Conservation (phyloP, 2,329 filamentous ascomycete species). For the Amylocarpus encephaloides region DNA sequence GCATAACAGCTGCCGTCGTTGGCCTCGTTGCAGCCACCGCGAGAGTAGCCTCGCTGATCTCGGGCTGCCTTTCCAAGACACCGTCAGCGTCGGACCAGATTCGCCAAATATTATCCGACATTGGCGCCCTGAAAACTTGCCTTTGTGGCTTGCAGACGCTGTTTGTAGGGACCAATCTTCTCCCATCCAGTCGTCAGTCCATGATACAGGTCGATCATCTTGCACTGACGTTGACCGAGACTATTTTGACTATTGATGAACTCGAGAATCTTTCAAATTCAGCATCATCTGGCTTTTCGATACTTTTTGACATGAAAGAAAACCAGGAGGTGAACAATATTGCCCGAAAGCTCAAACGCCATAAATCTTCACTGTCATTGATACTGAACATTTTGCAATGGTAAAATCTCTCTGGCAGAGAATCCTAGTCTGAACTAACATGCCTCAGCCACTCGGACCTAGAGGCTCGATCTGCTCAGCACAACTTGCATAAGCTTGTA, state of each 20-base stretch:
- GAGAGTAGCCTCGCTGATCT: neutral
- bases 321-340: no score
- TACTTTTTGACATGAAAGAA: no score
- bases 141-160: neutral
- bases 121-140: slow-evolving; percentile 2
- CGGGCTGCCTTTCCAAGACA: neutral
- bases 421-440: neutral
- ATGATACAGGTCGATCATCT: slow-evolving; percentile 12
- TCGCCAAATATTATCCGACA: slow-evolving; percentile 1
- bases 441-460: neutral
- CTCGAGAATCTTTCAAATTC: slow-evolving; percentile 1
- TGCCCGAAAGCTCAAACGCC: neutral
- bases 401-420: neutral
- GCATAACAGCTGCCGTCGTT: slow-evolving; percentile 5
- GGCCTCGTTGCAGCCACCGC: slow-evolving; percentile 3
- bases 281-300: no score
- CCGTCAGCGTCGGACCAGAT: neutral
- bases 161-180: neutral
- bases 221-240: slow-evolving; percentile 7
- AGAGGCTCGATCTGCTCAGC: neutral
- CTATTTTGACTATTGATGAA: slow-evolving; percentile 9
- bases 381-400: slow-evolving; percentile 9
- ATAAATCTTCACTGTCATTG: slow-evolving; percentile 6
- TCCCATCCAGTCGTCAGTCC: neutral
- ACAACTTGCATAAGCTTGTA: no score